A percentile compares a stretch with the other conserved stretches of the same genome.
Conservation (phyloP, 768 basidiomycete species). For the Trametopsis cervina region DNA sequence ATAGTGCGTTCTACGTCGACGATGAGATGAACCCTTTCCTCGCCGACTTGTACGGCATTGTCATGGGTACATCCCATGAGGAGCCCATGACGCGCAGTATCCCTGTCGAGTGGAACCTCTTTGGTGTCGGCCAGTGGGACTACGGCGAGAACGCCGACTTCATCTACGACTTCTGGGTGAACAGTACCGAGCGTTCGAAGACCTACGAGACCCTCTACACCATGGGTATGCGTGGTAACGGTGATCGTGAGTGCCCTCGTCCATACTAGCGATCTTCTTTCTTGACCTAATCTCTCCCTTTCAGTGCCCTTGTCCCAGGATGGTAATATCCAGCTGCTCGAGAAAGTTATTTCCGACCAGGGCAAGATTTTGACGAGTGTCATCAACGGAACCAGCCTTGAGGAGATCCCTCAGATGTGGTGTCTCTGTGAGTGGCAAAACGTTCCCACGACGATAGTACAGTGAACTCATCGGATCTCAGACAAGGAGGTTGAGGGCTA, state of each 20-base stretch:
- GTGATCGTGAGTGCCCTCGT: constrained; percentile 23
- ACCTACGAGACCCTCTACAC: constrained; percentile 59
- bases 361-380: constrained; percentile 49
- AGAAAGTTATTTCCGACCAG: constrained; percentile 54
- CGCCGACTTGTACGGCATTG: constrained; percentile 60
- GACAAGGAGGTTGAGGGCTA: constrained; percentile 62
- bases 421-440: constrained; percentile 38
- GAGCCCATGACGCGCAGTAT: constrained; percentile 73
- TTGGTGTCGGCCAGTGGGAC: constrained; percentile 56
- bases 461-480: constrained; percentile 4
- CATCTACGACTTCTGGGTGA: constrained; percentile 57
- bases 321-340: constrained; percentile 43
- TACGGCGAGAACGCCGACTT: constrained; percentile 46
- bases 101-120: constrained; percentile 56
- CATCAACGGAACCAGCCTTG: constrained; percentile 39
- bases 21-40: constrained; percentile 54
- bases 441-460: neutral
- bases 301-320: constrained; percentile 46
- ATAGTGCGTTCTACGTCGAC: constrained; percentile 46
- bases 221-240: constrained; percentile 60
- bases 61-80: constrained; percentile 71
- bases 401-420: constrained; percentile 61
- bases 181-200: constrained; percentile 51
- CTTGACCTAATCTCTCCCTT: constrained; percentile 1
- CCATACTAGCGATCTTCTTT: too few species aligned